phyloP scores from a whole-genome alignment of 202 grass and related monocot species.

The Saccharum hybrid region DNA sequence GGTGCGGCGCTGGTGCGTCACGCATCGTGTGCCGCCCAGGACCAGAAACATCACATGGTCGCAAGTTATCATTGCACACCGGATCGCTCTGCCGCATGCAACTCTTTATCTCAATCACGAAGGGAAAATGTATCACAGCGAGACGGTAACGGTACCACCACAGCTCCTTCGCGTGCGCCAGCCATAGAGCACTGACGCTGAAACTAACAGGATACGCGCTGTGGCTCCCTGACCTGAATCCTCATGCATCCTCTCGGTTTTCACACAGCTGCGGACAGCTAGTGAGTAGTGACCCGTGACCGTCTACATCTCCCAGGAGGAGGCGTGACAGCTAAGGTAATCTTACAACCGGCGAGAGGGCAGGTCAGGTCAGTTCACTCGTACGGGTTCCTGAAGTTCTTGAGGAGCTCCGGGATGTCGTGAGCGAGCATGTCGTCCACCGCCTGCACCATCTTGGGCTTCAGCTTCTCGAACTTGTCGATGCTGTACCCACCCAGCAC shows the following conservation, averaged over 20 bases:
- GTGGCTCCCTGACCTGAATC: background rate
- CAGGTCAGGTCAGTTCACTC: constrained; percentile 57
- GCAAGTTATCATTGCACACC: background rate
- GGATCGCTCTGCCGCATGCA: background rate
- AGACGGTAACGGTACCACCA: background rate
- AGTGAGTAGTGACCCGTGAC: background rate
- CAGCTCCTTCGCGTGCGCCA: background rate
- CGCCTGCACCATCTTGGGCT: constrained; percentile 84
- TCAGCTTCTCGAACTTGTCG: constrained; percentile 91
- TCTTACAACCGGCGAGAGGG: constrained; percentile 36
- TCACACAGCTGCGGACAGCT: background rate
- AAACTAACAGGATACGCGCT: background rate
- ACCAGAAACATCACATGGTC: constrained; percentile 39
- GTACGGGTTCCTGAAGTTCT: constrained; percentile 83
- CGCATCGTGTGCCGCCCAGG: constrained; percentile 12
- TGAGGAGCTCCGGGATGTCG: constrained; percentile 80
- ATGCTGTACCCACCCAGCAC: constrained; percentile 70
- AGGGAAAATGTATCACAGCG: background rate
- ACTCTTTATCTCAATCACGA: background rate
- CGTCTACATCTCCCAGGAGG: background rate
- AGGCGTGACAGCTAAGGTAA: background rate
- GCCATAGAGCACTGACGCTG: background rate
- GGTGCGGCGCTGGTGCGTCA: background rate
- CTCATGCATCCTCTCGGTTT: background rate
- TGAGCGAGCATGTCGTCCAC: constrained; percentile 82